phyloP scores from a whole-genome alignment of 441 rosid genomes.

The Populus trichocarpa region DNA sequence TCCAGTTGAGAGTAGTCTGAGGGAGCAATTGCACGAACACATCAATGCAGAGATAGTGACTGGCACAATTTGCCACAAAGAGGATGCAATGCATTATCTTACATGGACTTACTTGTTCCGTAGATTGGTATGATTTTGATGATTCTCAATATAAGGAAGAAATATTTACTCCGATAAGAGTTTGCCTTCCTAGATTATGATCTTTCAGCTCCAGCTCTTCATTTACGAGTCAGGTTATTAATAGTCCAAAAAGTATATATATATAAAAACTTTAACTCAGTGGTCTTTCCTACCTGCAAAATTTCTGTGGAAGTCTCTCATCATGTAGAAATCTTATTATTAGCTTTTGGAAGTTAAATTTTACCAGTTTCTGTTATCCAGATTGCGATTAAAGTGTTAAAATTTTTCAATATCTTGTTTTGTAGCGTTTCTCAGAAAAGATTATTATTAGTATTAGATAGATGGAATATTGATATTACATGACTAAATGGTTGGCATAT shows the following conservation, averaged over 20 bases:
- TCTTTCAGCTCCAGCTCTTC: not conserved
- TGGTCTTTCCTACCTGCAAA: no score
- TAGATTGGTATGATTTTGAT: slow-evolving; percentile 66
- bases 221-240: not conserved
- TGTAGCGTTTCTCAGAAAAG: no score
- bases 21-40: slow-evolving; percentile 84
- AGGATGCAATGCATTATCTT: slow-evolving; percentile 94
- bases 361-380: no score
- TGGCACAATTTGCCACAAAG: slow-evolving; percentile 89
- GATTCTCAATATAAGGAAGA: slow-evolving; percentile 9
- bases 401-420: no score
- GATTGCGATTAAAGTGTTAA: no score
- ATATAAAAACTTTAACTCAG: not conserved
- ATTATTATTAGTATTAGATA: no score
- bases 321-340: no score
- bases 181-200: not conserved
- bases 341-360: no score
- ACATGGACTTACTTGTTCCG: slow-evolving; percentile 98
- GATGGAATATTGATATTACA: no score
- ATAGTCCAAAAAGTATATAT: not conserved
- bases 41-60: slow-evolving; percentile 94
- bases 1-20: slow-evolving; percentile 99
- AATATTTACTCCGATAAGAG: not conserved
- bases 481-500: no score
- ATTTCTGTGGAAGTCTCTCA: no score